Percentiles rank a stretch among this genome's conserved stretches.
These are phyloP conservation scores for Pseudopyricularia javanii DNA, from an alignment of 2,329 filamentous ascomycete genomes.

Conservation along the genomic window DNA sequence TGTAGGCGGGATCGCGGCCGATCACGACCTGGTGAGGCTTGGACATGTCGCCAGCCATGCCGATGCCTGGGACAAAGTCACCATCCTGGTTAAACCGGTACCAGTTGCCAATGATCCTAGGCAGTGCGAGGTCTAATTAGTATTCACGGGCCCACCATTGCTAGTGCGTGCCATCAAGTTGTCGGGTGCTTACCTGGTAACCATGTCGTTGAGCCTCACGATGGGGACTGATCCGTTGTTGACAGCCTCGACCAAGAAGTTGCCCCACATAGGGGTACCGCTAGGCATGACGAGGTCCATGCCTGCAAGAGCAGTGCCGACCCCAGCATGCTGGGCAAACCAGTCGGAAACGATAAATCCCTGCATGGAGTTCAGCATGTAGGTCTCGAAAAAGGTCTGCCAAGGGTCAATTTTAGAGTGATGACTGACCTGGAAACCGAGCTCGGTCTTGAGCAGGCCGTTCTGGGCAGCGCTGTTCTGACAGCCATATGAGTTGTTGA, in stretches of 20 bases:
- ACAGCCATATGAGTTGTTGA: conserved; percentile 62
- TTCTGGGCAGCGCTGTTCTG: conserved; percentile 57
- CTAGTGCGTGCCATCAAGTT: background rate
- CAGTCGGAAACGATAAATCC: conserved; percentile 60
- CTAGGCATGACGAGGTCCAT: conserved; percentile 61
- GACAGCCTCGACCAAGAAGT: conserved; percentile 60
- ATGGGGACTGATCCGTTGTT: conserved; percentile 62
- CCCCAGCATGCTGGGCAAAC: conserved; percentile 51
- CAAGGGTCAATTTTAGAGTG: background rate
- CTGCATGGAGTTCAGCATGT: background rate
- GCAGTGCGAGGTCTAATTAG: background rate
- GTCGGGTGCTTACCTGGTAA: conserved; percentile 13
- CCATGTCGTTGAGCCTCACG: conserved; percentile 60
- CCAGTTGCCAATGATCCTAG: conserved; percentile 36
- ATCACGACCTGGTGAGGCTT: conserved; percentile 31
- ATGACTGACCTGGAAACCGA: conserved; percentile 33
- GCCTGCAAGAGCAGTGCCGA: conserved; percentile 49
- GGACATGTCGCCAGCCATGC: conserved; percentile 49
- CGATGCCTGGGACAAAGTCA: conserved; percentile 21
- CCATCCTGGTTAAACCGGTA: conserved; percentile 41
- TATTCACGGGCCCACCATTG: background rate
- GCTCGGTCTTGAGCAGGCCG: conserved; percentile 49
- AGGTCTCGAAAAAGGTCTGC: background rate
- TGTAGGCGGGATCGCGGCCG: conserved; percentile 32
- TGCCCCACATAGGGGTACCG: conserved; percentile 27